Evolutionary conservation across 768 basidiomycete species (phyloP), one percentile per base, ranked within the genome.

Genomic region (Amanita pallidorosea): DNA sequence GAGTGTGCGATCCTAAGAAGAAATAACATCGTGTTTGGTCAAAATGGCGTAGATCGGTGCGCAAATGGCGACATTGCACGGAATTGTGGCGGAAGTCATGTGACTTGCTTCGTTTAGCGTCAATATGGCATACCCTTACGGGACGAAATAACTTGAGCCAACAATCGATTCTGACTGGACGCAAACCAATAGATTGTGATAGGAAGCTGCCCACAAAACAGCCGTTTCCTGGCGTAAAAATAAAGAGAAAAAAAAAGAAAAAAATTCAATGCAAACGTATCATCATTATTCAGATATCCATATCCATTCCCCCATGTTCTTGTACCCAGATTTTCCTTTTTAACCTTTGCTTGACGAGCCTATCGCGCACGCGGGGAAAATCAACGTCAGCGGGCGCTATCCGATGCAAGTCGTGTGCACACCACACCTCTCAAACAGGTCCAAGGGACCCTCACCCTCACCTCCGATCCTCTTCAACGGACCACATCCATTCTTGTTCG

Each of bases 381-480:
- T 44, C 43, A 44, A 44, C 43, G 4, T 9, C 12, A 31, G 7
- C 15, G 8, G 15, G 7, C 15, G 6, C 8, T 17, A n/a, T 17
- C 7, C n/a, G 15, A 13, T n/a, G 18, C 17, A n/a, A 25, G 29
- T 35, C 20, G 9, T 41, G 15, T n/a, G n/a, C n/a, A n/a, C n/a
- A n/a, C n/a, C 23, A 41, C 54, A 61, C 64, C 63, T 60, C 41
- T 61, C 54, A 49, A 67, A 67, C 8, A 64, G 20, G 47, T 63
- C 61, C 54, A 67, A 49, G 4, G 63, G 63, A 15, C 63, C 53
- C 18, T 46, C 25, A 15, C 63, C 53, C 18, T 46, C 25, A 1
- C 17, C 25, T 17, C 11, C n/a, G 12, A n/a, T 11, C 36, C 36
- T 48, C 25, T 27, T 27, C 47, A 48, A 38, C 13, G 35, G 36